Base-by-base conservation (phyloP, 2,329 filamentous ascomycete species). In the Aspergillus aculeatinus region DNA sequence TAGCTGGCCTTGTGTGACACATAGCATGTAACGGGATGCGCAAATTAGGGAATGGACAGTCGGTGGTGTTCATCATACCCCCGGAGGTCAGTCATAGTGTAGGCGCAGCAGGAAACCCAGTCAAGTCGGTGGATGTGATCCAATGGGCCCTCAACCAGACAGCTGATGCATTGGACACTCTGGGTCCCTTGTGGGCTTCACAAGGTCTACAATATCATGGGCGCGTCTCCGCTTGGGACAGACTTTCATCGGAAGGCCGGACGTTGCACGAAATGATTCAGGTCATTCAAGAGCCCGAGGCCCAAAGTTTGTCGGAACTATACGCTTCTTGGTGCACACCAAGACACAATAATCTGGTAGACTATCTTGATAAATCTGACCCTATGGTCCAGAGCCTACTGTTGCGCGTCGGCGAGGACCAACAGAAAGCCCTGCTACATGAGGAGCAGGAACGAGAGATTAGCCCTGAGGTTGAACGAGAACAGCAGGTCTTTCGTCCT, bases 31-130 rank as follows among this genome's bases (percentile, higher is more conserved):
- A 89, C 85, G 74, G 89, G 19, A 86, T 91, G 82, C 74, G 88
- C 14, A 84, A 87, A 60, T 79, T 92, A 0, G 89, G 87, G 0
- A 74, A 84, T 2, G 87, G 87, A 0, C 88, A 92, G 65, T 85
- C 83, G 0, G 81, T 91, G 0, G 76, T 83, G 0, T 90, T 90
- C 54, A 84, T 81, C 55, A 54, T 58, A 1, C 81, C 85, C 0
- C 68, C 77, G 0, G 88, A 91, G 57, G 85, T 91, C 2, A 74
- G 82, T 12, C 73, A 69, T 0, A 84, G 83, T 61, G 86, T 90
- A 16, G 11, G 10, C 31, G 1, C 14, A 19, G 2, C 16, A 88
- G 5, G 19, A 48, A 3, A 11, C 59, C 84, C 5, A 25, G 90
- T 69, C 67, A 72, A 72, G 0, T 79, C 86, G 0, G 63, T 70